Evolutionary conservation across 2,329 filamentous ascomycete genomes (phyloP).

Genomic region (Drechslerella stenobrocha): DNA sequence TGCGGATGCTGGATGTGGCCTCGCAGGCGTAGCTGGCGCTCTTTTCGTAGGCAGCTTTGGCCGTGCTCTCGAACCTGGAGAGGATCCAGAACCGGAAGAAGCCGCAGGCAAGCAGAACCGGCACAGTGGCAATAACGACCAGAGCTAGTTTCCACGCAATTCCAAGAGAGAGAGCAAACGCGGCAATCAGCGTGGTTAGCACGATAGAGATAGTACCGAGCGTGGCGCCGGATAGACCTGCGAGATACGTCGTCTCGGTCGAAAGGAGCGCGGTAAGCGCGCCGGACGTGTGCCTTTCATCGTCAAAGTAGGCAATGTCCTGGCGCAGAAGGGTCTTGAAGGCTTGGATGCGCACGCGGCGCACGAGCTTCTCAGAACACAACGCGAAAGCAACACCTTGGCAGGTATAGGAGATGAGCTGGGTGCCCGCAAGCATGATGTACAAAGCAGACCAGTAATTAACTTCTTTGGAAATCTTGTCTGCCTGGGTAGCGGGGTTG

Average conservation of each 20-base stretch:
- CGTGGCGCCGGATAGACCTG: slow-evolving; percentile 83
- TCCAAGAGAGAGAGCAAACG: slow-evolving; percentile 70
- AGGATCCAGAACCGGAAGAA: slow-evolving; percentile 86
- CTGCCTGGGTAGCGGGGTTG: slow-evolving; percentile 22
- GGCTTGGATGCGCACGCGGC: slow-evolving; percentile 76
- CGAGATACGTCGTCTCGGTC: slow-evolving; percentile 84
- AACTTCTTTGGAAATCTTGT: slow-evolving; percentile 67
- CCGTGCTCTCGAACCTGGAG: slow-evolving; percentile 74
- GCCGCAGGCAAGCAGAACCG: slow-evolving; percentile 76
- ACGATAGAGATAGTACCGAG: slow-evolving; percentile 84
- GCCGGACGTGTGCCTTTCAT: slow-evolving; percentile 83
- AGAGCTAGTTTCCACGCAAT: slow-evolving; percentile 87
- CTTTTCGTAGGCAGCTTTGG: slow-evolving; percentile 75
- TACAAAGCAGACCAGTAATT: slow-evolving; percentile 91
- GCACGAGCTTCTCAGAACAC: slow-evolving; percentile 83
- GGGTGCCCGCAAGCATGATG: slow-evolving; percentile 75
- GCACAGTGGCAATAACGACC: slow-evolving; percentile 77
- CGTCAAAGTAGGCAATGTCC: slow-evolving; percentile 89
- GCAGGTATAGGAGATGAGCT: slow-evolving; percentile 68
- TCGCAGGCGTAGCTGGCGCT: slow-evolving; percentile 90
- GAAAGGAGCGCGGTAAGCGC: slow-evolving; percentile 85
- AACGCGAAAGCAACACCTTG: slow-evolving; percentile 78
- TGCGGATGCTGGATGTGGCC: slow-evolving; percentile 89
- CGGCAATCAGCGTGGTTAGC: slow-evolving; percentile 74
- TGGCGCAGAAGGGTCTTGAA: slow-evolving; percentile 89